A percentile compares a stretch with the other conserved stretches of the same genome.
These are phyloP conservation scores for Aspergillus tamarii DNA, from an alignment of 2,329 filamentous ascomycete genomes.

Conservation along the genomic window DNA sequence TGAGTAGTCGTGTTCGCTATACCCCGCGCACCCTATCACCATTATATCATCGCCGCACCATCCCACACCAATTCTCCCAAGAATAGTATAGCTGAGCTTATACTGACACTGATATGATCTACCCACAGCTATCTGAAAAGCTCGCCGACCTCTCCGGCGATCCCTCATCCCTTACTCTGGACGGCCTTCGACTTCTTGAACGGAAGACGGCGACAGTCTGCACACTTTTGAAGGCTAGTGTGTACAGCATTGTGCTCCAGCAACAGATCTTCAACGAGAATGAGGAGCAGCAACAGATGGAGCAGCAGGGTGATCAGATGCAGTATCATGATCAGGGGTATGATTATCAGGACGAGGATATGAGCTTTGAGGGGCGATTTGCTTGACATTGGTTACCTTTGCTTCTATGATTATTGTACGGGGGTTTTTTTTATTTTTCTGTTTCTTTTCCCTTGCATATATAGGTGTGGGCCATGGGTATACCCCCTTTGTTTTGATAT, in stretches of 20 bases:
- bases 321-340: conserved; percentile 27
- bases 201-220: conserved; percentile 94
- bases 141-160: conserved; percentile 62
- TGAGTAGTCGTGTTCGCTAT: not conserved
- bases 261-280: conserved; percentile 82
- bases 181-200: conserved; percentile 85
- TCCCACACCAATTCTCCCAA: not conserved
- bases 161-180: conserved; percentile 73
- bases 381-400: conserved; percentile 14
- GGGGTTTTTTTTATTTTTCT: not conserved
- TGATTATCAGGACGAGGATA: conserved; percentile 28
- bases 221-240: conserved; percentile 94
- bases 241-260: conserved; percentile 97
- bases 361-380: conserved; percentile 27
- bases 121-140: conserved; percentile 32
- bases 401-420: conserved; percentile 16
- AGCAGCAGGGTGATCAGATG: conserved; percentile 17
- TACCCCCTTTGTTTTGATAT: conserved; percentile 20
- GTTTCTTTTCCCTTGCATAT: conserved; percentile 8
- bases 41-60: not conserved
- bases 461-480: conserved; percentile 14
- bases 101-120: not conserved
- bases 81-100: not conserved
- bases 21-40: not conserved
- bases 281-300: conserved; percentile 31